Evolutionary conservation across 495 filamentous ascomycete genomes (phyloP).

Genomic region (Aspergillus olivimuriae): DNA sequence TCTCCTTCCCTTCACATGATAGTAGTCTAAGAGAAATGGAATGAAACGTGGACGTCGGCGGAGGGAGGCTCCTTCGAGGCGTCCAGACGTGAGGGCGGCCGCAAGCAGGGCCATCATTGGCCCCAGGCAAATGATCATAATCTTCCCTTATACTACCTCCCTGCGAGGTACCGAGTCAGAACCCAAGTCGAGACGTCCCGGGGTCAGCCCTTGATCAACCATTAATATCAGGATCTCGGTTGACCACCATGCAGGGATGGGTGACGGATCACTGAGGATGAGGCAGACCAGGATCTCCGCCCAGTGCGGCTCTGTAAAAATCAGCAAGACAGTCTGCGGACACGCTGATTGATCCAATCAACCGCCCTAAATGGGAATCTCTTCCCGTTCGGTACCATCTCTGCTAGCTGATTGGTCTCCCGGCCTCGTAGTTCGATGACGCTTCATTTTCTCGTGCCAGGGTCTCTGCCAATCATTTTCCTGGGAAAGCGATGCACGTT

Average conservation of each 20-base stretch:
- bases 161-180: too few species aligned
- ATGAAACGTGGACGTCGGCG: background rate
- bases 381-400: slow-evolving; percentile 12
- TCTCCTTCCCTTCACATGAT: too few species aligned
- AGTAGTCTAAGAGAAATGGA: background rate
- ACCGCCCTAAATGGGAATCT: slow-evolving; percentile 14
- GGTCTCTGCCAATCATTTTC: slow-evolving; percentile 12
- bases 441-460: slow-evolving; percentile 17
- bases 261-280: too few species aligned
- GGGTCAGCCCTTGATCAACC: too few species aligned
- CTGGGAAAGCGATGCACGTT: slow-evolving; percentile 11
- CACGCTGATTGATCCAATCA: slow-evolving; percentile 6
- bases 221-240: too few species aligned
- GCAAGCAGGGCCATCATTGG: background rate
- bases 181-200: too few species aligned
- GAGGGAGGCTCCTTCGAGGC: too few species aligned
- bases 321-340: background rate
- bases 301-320: background rate
- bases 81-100: background rate
- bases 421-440: slow-evolving; percentile 8
- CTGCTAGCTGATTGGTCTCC: slow-evolving; percentile 11
- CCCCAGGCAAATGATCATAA: background rate
- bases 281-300: too few species aligned
- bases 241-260: too few species aligned
- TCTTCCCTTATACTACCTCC: background rate